Evolutionary conservation across 495 filamentous ascomycete species (phyloP), one percentile per base, ranked within the genome.

Genomic region (Aspergillus avenaceus): DNA sequence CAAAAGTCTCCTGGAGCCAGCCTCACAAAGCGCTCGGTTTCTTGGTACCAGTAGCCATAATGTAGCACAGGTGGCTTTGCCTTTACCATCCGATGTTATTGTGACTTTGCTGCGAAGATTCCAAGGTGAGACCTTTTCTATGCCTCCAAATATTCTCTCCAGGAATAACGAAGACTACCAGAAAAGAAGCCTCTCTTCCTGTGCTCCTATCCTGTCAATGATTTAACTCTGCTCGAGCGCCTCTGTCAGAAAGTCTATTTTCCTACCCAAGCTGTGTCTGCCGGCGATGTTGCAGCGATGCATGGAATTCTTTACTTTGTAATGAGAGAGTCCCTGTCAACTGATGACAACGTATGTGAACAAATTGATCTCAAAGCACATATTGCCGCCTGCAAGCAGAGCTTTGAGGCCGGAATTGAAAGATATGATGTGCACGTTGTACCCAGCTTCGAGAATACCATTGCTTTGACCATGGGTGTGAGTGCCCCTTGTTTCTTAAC

Each of bases 391-490:
- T 63, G 60, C 51, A 50, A 63, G 25, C 25, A 52, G 13, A 53
- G 26, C 38, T 63, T 63, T n/a, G 31, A 52, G 5, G 36, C 49
- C 5, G 49, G 32, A 8, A 45, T 60, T 22, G 49, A 55, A 41
- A 58, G 27, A 4, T 56, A 53, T 29, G 56, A 60, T 2, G 53
- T 63, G 12, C 41, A 55, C 5, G 41, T 47, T 24, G 45, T 63
- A 2, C 56, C 60, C 3, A 60, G 56, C 51, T 63, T 63, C 28
- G 60, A 63, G 19, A 63, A 58, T 22, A 52, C 60, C 13, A 28
- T 63, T 24, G 54, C 60, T 38, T 28, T 63, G 32, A 24, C 25
- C 9, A 59, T 63, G 54, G 56, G 60, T 14, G 60, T 63, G 25
- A 44, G 60, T 53, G 34, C 11, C 18, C 34, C 29, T 42, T 29